Percentiles rank a stretch among this genome's conserved stretches.
Evolutionary conservation across 257 asterid genomes (phyloP).

Genomic region (Solanum piurae): DNA sequence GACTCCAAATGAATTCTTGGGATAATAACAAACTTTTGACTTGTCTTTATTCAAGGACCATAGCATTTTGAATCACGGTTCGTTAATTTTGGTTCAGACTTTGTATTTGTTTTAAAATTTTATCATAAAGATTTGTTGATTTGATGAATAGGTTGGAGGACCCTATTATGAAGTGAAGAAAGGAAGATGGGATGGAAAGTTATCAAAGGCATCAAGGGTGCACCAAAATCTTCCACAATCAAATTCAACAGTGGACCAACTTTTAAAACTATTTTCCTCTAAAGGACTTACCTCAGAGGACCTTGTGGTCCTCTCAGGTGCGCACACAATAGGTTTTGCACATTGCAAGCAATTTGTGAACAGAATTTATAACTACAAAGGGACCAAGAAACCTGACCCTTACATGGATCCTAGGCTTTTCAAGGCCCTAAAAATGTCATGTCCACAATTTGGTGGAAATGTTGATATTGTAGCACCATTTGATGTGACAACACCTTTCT

Average conservation of each 20-base stretch:
- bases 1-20: background rate
- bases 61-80: background rate
- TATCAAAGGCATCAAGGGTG: constrained; percentile 64
- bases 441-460: constrained; percentile 80
- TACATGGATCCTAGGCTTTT: constrained; percentile 58
- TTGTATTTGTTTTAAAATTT: background rate
- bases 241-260: constrained; percentile 54
- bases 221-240: constrained; percentile 59
- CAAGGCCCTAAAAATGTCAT: constrained; percentile 74
- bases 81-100: background rate
- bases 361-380: constrained; percentile 58
- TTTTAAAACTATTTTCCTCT: constrained; percentile 47
- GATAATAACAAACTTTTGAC: background rate
- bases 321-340: constrained; percentile 89
- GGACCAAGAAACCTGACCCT: constrained; percentile 59
- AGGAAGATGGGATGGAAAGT: constrained; percentile 94
- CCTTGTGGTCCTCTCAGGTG: constrained; percentile 80
- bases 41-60: background rate
- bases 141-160: constrained; percentile 54
- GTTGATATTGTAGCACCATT: constrained; percentile 70
- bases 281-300: constrained; percentile 72
- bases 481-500: constrained; percentile 86
- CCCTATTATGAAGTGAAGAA: constrained; percentile 86
- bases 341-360: constrained; percentile 66
- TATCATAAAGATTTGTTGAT: background rate